Conservation (phyloP, 495 filamentous ascomycete species). For the Penicillium coprophilum region DNA sequence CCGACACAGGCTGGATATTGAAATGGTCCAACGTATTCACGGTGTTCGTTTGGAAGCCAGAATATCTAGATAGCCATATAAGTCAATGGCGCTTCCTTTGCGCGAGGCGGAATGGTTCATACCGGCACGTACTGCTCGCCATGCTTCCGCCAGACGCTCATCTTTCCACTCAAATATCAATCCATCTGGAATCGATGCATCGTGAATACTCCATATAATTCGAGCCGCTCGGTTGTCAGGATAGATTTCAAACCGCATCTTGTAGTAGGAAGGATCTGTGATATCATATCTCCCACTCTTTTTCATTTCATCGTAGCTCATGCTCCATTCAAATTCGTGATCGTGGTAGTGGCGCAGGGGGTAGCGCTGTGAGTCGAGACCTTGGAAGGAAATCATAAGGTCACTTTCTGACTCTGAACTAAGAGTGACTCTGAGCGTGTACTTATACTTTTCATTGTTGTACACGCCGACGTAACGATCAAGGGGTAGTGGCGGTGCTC, state of each 20-base stretch:
- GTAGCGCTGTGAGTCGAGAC: neutral
- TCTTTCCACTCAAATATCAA: neutral
- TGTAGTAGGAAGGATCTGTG: constrained; percentile 4
- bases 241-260: neutral
- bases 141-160: neutral
- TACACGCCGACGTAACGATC: constrained; percentile 5
- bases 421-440: constrained; percentile 3
- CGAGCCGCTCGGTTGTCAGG: neutral
- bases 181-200: neutral
- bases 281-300: constrained; percentile 2
- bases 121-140: neutral
- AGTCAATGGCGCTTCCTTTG: neutral
- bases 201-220: constrained; percentile 2
- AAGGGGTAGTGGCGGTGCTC: neutral
- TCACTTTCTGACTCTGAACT: neutral
- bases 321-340: constrained; percentile 9
- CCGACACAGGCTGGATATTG: neutral
- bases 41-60: neutral
- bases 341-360: constrained; percentile 5
- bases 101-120: neutral
- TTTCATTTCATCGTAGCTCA: constrained; percentile 1
- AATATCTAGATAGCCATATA: neutral
- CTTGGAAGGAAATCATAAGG: constrained; percentile 6
- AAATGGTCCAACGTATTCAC: neutral
- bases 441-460: neutral